Evolutionary conservation across 2,329 filamentous ascomycete genomes (phyloP).

Genomic region (Hymenoscyphus fraxineus): DNA sequence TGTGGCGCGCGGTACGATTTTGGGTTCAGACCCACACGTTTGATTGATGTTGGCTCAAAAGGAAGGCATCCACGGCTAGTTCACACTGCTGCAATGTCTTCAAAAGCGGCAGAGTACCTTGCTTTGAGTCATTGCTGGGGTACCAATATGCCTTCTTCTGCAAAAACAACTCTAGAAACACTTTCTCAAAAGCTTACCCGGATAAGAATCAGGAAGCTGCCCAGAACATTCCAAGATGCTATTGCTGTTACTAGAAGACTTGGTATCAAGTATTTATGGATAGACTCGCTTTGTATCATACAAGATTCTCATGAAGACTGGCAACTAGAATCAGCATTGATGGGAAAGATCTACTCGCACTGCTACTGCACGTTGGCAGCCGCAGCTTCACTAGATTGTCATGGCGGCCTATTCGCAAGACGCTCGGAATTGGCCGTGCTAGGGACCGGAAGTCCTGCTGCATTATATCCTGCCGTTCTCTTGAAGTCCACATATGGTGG

Average conservation of each 20-base stretch:
- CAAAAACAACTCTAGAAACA: slow-evolving; percentile 1
- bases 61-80: slow-evolving; percentile 4
- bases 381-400: slow-evolving; percentile 11
- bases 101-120: slow-evolving; percentile 8
- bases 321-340: slow-evolving; percentile 18
- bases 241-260: slow-evolving; percentile 21
- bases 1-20: slow-evolving; percentile 17
- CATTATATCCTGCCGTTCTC: neutral
- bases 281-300: slow-evolving; percentile 20
- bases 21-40: slow-evolving; percentile 15
- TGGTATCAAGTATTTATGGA: slow-evolving; percentile 29
- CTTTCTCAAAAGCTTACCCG: slow-evolving; percentile 2
- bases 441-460: neutral
- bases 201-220: slow-evolving; percentile 17
- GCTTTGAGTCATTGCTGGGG: slow-evolving; percentile 22
- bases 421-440: slow-evolving; percentile 2
- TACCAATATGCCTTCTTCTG: neutral
- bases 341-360: slow-evolving; percentile 15
- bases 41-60: slow-evolving; percentile 16
- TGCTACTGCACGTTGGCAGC: slow-evolving; percentile 19
- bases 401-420: slow-evolving; percentile 11
- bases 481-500: neutral
- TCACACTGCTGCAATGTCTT: neutral
- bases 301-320: slow-evolving; percentile 26
- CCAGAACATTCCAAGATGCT: slow-evolving; percentile 30